A percentile compares a stretch with the other conserved stretches of the same genome.
Evolutionary conservation across 768 basidiomycete genomes (phyloP).

Genomic region (Mycena latifolia): DNA sequence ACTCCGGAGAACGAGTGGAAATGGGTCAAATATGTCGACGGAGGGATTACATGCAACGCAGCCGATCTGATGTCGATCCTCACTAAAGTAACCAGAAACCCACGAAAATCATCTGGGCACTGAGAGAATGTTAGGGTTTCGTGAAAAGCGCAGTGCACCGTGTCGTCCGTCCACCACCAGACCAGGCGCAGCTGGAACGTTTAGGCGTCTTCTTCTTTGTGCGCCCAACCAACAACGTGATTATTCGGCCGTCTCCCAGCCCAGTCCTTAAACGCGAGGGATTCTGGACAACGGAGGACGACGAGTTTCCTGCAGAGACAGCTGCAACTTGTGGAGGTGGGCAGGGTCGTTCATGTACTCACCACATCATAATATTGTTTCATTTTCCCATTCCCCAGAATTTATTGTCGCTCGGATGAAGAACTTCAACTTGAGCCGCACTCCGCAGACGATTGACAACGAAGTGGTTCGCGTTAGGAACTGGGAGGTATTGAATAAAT

Average conservation of each 20-base stretch:
- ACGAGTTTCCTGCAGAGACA: conserved; percentile 19
- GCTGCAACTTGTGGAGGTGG: conserved; percentile 38
- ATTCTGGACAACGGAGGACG: conserved; percentile 34
- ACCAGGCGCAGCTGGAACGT: conserved; percentile 56
- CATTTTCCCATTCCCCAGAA: not conserved
- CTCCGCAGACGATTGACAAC: conserved; percentile 1
- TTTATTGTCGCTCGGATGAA: conserved; percentile 16
- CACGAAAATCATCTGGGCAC: not conserved
- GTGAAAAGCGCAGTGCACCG: conserved; percentile 63
- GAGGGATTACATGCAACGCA: conserved; percentile 49
- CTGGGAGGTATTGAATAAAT: conserved; percentile 23
- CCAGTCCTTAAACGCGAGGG: conserved; percentile 57
- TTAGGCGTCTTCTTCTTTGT: conserved; percentile 63
- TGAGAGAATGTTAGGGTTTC: conserved; percentile 46
- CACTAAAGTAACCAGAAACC: conserved; percentile 32
- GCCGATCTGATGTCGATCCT: conserved; percentile 59
- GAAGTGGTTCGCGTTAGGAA: conserved; percentile 19
- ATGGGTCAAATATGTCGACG: conserved; percentile 48
- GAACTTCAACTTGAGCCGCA: conserved; percentile 14
- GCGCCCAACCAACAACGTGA: conserved; percentile 52
- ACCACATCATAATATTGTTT: not conserved
- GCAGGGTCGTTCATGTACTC: not conserved
- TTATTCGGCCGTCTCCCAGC: conserved; percentile 52
- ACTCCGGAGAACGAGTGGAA: conserved; percentile 47
- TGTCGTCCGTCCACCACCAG: conserved; percentile 60